Conservation (phyloP, 2,329 filamentous ascomycete genomes). For the Hyphodiscus sp. region DNA sequence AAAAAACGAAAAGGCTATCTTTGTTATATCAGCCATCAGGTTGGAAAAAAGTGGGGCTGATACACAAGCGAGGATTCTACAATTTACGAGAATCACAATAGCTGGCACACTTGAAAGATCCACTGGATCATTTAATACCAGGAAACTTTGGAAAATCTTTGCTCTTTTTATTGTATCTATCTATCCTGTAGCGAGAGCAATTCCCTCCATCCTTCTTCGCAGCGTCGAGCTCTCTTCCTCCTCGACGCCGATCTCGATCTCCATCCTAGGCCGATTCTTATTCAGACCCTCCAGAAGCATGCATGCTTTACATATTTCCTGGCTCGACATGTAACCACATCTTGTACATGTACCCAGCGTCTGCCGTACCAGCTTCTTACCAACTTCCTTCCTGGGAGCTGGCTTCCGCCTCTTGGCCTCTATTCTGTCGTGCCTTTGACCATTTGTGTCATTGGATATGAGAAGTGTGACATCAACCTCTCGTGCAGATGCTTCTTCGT, state of each 20-base stretch:
- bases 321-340: slow-evolving; percentile 94
- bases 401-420: slow-evolving; percentile 26
- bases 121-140: neutral
- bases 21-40: neutral
- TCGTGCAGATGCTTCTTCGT: slow-evolving; percentile 51
- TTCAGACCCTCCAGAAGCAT: slow-evolving; percentile 84
- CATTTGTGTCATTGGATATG: slow-evolving; percentile 11
- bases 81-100: neutral
- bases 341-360: slow-evolving; percentile 75
- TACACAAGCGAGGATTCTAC: neutral
- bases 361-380: slow-evolving; percentile 49
- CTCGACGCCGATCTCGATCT: slow-evolving; percentile 37
- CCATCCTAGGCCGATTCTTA: slow-evolving; percentile 62
- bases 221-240: slow-evolving; percentile 45
- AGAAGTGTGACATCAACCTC: slow-evolving; percentile 59
- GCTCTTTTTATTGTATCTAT: neutral
- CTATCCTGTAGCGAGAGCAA: slow-evolving; percentile 34
- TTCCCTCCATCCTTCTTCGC: slow-evolving; percentile 42
- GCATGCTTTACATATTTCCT: slow-evolving; percentile 90
- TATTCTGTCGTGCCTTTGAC: slow-evolving; percentile 22
- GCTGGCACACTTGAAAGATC: neutral
- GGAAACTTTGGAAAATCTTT: neutral
- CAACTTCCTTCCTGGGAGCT: slow-evolving; percentile 22
- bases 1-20: neutral
- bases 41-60: neutral